Evolutionary conservation across 2,329 filamentous ascomycete genomes (phyloP).

Genomic region (Coleophoma crateriformis): DNA sequence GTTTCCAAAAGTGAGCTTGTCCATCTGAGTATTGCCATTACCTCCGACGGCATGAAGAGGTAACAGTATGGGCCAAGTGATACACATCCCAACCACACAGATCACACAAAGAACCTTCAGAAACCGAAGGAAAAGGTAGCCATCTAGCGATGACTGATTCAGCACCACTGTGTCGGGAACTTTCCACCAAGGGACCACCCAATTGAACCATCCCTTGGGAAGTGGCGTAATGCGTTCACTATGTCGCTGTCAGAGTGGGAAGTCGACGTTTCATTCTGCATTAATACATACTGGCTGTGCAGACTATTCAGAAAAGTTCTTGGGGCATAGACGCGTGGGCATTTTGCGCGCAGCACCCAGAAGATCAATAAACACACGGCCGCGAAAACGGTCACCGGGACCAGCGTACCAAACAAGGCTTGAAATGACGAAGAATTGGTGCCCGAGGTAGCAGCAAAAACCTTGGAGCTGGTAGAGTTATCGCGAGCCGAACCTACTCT

Average conservation of each 20-base stretch:
- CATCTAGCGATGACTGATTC: constrained; percentile 61
- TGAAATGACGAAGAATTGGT: constrained; percentile 35
- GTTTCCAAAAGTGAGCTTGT: constrained; percentile 57
- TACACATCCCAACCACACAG: constrained; percentile 53
- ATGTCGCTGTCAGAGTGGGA: constrained; percentile 1
- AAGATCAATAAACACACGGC: constrained; percentile 46
- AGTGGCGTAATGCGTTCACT: constrained; percentile 26
- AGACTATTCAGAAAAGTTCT: constrained; percentile 45
- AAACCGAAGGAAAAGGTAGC: constrained; percentile 60
- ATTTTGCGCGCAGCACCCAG: constrained; percentile 40
- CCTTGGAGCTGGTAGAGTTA: constrained; percentile 32
- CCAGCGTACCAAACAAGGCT: constrained; percentile 42
- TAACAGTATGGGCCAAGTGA: constrained; percentile 62
- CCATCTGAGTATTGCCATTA: constrained; percentile 44
- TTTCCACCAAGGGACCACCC: constrained; percentile 26
- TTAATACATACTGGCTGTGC: constrained; percentile 38
- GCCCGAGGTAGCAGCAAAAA: constrained; percentile 27
- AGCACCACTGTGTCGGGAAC: constrained; percentile 37
- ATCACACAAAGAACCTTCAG: constrained; percentile 56
- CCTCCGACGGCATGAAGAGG: constrained; percentile 60
- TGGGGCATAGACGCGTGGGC: constrained; percentile 49
- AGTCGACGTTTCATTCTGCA: neutral
- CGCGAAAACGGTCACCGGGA: constrained; percentile 45
- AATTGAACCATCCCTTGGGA: constrained; percentile 28
- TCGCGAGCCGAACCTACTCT: constrained; percentile 38